Base-by-base conservation (phyloP, 2,329 filamentous ascomycete genomes). In the Pochonia chlamydosporia region DNA sequence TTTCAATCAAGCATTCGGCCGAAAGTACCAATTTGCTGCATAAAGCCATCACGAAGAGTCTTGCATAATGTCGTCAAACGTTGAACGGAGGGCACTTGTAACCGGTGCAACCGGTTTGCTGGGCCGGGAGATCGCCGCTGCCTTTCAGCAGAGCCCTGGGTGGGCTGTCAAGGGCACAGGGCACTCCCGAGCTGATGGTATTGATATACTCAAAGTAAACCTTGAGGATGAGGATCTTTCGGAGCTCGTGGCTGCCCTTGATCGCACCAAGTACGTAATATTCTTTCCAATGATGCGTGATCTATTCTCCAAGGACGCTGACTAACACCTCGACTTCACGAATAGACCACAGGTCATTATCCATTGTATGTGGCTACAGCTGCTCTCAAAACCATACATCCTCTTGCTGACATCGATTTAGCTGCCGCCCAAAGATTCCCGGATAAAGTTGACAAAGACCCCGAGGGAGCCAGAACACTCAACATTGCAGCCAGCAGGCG, bases 401-500 rank as follows among this genome's bases (percentile, higher is more conserved):
- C 21, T 40, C 43, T 43, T 23, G 26, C 26, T 49, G 39, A 48
- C 39, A 4, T 20, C 24, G 10, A 31, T 14, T 31, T 52, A 91
- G 87, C 87, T 62, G 91, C 90, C 35, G 90, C 90, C 40, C 91
- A 95, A 65, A 82, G 89, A 52, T 95, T 85, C 59, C 90, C 91
- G 2, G 90, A 96, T 66, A 85, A 86, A 62, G 92, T 90, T 60
- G 85, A 90, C 57, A 78, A 80, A 54, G 81, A 96, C 63, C 90
- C 89, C 3, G 79, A 84, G 49, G 86, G 81, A 46, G 88, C 89
- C 3, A 79, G 78, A 50, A 76, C 76, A 16, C 73, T 95, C 57
- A 95, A 95, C 59, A 81, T 92, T 11, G 74, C 80, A 3, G 85
- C 89, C 3, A 86, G 87, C 40, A 70, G 73, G 41, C 67, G 69